Evolutionary conservation across 2,329 filamentous ascomycete genomes (phyloP), one percentile per base, ranked within the genome.

Genomic region (Calycina marina): DNA sequence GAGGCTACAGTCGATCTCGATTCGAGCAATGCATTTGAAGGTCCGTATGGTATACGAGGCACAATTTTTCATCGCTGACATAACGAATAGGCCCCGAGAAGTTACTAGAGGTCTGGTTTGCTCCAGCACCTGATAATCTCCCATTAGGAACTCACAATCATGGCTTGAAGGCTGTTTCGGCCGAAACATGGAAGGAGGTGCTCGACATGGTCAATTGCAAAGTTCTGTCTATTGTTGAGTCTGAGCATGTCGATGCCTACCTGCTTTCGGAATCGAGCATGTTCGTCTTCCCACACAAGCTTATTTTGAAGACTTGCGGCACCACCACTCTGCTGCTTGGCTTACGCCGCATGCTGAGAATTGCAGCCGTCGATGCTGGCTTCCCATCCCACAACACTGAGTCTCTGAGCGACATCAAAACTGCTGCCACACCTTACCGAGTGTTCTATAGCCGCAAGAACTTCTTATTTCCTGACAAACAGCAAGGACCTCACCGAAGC

Each of bases 391-490:
- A 79, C 47, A 78, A 80, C 14, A 72, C 77, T 31, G 63, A 68
- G 37, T 67, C 73, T 12, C 58, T 72, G 22, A 64, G 73, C 22
- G 75, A 82, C 12, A 70, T 84, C 36, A 67, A 71, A 12, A 75
- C 78, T 27, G 78, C 82, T 14, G 86, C 90, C 17, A 85, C 79
- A 20, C 88, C 90, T 0, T 92, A 93, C 60, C 80, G 90, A 33
- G 84, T 98, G 40, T 98, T 98, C 57, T 98, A 98, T 63, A 96
- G 88, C 53, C 80, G 90, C 55, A 98, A 98, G 73, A 96, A 94
- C 60, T 98, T 93, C 48, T 63, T 96, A 46, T 94, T 92, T 56
- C 90, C 90, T 2, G 82, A 94, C 53, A 83, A 84, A 57, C 90
- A 98, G 62, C 81, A 72, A 36, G 86, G 86, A 5, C 90, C 90